These are phyloP conservation scores for Trapa bicornis DNA, from an alignment of 345 rosid species.

Conservation along the genomic window DNA sequence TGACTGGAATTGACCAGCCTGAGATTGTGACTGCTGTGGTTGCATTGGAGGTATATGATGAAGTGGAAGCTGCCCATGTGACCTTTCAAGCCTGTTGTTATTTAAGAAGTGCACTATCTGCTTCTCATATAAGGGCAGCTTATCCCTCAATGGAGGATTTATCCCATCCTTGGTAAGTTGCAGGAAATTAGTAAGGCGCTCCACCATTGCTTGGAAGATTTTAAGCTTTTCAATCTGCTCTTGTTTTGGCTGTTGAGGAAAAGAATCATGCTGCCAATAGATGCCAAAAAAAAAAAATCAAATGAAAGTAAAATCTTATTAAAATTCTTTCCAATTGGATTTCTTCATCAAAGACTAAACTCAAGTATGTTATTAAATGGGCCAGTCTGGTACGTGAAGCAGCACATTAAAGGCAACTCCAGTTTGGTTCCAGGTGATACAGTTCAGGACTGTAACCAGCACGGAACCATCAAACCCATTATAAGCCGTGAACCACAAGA, in stretches of 20 bases:
- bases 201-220: conserved; percentile 44
- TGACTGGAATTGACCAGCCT: conserved; percentile 24
- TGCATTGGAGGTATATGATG: no score
- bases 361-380: no score
- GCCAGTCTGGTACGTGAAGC: no score
- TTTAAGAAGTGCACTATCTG: conserved; percentile 44
- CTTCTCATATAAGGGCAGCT: conserved; percentile 51
- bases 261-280: conserved; percentile 38
- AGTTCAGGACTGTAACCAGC: no score
- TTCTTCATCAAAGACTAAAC: neutral
- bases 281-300: conserved; percentile 2
- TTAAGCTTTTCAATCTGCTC: conserved; percentile 58
- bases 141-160: conserved; percentile 41
- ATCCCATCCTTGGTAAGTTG: conserved; percentile 40
- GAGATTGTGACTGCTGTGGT: conserved; percentile 27
- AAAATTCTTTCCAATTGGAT: neutral
- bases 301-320: neutral
- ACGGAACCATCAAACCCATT: no score
- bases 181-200: conserved; percentile 40
- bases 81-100: conserved; percentile 23
- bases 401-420: no score
- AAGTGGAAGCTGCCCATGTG: conserved; percentile 11
- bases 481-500: no score
- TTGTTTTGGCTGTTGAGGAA: conserved; percentile 48
- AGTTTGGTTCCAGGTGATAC: no score